A percentile compares a stretch with the other conserved stretches of the same genome.
phyloP scores from a whole-genome alignment of 345 rosid species.

The Salix brachista region DNA sequence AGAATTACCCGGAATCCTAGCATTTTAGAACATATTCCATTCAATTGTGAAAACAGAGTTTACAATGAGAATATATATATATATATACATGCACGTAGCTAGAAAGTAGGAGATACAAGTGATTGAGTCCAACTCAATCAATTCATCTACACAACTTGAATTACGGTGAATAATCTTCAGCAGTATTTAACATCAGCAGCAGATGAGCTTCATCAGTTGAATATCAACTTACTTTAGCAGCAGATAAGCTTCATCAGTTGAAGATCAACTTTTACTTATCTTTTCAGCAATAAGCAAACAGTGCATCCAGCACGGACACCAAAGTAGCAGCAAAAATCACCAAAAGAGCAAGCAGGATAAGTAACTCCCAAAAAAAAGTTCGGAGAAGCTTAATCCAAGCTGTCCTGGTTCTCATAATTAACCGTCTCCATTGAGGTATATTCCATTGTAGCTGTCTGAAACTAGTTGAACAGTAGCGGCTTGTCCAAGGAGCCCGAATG shows the following conservation, averaged over 20 bases:
- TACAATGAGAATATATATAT: no score
- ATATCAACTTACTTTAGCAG: no score
- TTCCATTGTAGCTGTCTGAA: conserved; percentile 31
- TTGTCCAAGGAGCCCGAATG: conserved; percentile 25
- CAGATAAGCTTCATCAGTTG: no score
- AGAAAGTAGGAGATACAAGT: no score
- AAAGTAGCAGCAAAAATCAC: conserved; percentile 17
- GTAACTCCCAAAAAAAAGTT: conserved; percentile 26
- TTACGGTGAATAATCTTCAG: no score
- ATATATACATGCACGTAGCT: no score
- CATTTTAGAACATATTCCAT: conserved; percentile 6
- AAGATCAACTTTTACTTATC: no score
- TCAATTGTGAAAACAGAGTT: no score
- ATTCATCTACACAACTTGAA: no score
- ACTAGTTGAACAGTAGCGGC: conserved; percentile 32
- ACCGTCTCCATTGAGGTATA: conserved; percentile 22
- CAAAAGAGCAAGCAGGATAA: conserved; percentile 13
- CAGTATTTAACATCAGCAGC: no score
- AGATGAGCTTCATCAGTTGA: no score
- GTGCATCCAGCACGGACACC: conserved; percentile 5
- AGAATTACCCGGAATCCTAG: conserved; percentile 14
- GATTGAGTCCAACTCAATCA: no score
- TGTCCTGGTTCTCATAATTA: conserved; percentile 14
- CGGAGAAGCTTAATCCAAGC: conserved; percentile 31
- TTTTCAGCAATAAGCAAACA: neutral